Conservation (phyloP, 1,284 basidiomycete genomes). For the Irpex rosettiformis region DNA sequence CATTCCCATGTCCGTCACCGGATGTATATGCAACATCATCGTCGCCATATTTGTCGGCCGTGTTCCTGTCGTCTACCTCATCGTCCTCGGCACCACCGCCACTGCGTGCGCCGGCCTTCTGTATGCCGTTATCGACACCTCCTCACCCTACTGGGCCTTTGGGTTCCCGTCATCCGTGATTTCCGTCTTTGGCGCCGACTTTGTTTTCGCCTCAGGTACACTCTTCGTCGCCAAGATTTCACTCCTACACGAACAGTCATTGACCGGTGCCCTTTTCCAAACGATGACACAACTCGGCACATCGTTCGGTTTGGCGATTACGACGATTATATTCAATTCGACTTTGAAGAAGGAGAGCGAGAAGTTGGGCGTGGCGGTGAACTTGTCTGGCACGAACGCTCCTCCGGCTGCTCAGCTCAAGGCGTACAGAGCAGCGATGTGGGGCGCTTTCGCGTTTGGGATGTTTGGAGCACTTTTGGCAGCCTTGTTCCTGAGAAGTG, state of each 20-base stretch:
- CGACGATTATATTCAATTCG: conserved; percentile 68
- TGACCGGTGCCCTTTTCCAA: conserved; percentile 76
- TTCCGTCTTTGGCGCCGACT: conserved; percentile 75
- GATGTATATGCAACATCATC: conserved; percentile 66
- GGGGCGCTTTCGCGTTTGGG: conserved; percentile 60
- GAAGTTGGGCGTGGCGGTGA: conserved; percentile 29
- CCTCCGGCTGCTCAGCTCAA: conserved; percentile 38
- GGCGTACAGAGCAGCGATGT: conserved; percentile 62
- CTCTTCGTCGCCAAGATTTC: conserved; percentile 77
- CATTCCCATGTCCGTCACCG: conserved; percentile 73
- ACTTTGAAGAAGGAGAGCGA: conserved; percentile 35
- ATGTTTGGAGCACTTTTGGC: conserved; percentile 49
- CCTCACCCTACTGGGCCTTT: conserved; percentile 72
- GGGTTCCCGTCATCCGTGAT: conserved; percentile 78
- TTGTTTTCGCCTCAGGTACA: conserved; percentile 72
- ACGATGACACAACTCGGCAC: conserved; percentile 76
- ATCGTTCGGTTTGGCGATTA: conserved; percentile 71
- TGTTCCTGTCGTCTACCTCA: conserved; percentile 51
- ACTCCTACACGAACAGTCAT: conserved; percentile 71
- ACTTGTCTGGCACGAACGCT: conserved; percentile 28
- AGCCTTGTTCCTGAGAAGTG: conserved; percentile 49
- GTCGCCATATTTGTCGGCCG: conserved; percentile 60
- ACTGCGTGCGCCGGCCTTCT: conserved; percentile 66
- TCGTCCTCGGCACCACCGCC: conserved; percentile 54
- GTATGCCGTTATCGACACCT: conserved; percentile 66